A percentile compares a stretch with the other conserved stretches of the same genome.
These are phyloP conservation scores for Metschnikowia peoriensis DNA, from an alignment of 805 yeast species.

Conservation along the genomic window DNA sequence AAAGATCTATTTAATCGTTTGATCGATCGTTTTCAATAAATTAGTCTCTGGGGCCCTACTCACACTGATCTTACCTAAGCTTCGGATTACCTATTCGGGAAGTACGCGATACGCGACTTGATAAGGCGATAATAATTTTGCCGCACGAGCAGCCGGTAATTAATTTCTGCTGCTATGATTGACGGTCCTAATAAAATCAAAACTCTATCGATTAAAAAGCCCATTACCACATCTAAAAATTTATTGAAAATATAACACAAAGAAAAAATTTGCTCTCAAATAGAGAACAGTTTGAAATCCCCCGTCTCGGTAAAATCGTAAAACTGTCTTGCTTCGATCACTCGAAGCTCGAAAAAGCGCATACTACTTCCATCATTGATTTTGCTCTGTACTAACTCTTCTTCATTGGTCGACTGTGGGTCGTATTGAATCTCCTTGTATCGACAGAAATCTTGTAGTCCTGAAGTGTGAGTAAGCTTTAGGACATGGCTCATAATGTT, in stretches of 20 bases:
- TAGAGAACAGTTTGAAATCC: constrained; percentile 1
- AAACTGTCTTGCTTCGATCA: constrained; percentile 56
- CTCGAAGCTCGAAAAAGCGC: constrained; percentile 71
- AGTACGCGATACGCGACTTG: not conserved
- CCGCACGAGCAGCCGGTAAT: no score
- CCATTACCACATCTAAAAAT: no score
- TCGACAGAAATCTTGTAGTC: constrained; percentile 34
- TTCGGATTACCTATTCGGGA: not conserved
- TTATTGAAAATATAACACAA: not conserved
- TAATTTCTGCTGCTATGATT: no score
- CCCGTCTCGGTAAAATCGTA: constrained; percentile 28
- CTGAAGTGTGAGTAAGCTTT: constrained; percentile 41
- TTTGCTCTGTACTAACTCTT: constrained; percentile 31
- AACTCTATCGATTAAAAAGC: no score
- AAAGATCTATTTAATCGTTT: no score
- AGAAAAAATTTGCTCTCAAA: not conserved
- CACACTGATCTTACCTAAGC: no score
- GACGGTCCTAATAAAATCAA: no score
- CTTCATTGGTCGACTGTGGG: constrained; percentile 12
- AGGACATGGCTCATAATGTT: constrained; percentile 55
- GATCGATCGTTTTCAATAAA: no score
- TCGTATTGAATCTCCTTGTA: constrained; percentile 2
- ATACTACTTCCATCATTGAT: constrained; percentile 58
- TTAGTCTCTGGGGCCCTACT: no score
- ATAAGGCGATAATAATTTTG: no score